phyloP scores from a whole-genome alignment of 495 filamentous ascomycete genomes.

The Penicillium cinerascens region DNA sequence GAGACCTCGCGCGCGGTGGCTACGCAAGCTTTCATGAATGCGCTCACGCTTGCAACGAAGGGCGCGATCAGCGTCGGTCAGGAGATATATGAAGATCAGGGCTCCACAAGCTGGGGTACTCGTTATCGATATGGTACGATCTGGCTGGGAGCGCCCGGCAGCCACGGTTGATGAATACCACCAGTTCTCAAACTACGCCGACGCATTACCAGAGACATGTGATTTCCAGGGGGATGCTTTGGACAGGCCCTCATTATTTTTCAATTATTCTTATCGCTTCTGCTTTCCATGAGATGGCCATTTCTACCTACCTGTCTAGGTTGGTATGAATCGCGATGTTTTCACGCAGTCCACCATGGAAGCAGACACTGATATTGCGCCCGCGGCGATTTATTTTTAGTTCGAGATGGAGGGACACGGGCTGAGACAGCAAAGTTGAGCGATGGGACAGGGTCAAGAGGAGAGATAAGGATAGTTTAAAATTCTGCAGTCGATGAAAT shows the following conservation, averaged over 20 bases:
- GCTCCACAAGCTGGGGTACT: constrained; percentile 17
- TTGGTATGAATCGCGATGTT: not conserved
- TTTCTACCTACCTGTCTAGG: not conserved
- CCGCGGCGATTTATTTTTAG: not conserved
- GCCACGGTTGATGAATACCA: not conserved
- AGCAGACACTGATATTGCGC: not conserved
- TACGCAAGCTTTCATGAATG: constrained; percentile 70
- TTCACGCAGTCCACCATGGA: not conserved
- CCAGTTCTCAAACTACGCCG: not conserved
- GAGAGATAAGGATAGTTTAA: not conserved
- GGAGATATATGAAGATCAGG: constrained; percentile 19
- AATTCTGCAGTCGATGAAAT: not conserved
- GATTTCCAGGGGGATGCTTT: not conserved
- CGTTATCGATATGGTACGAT: constrained; percentile 36
- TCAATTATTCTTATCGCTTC: not conserved
- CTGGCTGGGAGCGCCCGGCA: not conserved
- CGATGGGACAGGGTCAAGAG: not conserved
- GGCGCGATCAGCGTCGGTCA: constrained; percentile 37
- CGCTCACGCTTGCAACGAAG: constrained; percentile 66
- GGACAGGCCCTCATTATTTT: not conserved
- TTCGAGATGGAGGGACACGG: not conserved
- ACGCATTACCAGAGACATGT: not conserved
- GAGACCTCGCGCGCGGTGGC: constrained; percentile 57
- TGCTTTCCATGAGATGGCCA: not conserved
- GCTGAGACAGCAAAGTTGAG: not conserved